These are phyloP conservation scores for Penicillium sp. DNA, from an alignment of 2,329 filamentous ascomycete genomes.

Conservation along the genomic window DNA sequence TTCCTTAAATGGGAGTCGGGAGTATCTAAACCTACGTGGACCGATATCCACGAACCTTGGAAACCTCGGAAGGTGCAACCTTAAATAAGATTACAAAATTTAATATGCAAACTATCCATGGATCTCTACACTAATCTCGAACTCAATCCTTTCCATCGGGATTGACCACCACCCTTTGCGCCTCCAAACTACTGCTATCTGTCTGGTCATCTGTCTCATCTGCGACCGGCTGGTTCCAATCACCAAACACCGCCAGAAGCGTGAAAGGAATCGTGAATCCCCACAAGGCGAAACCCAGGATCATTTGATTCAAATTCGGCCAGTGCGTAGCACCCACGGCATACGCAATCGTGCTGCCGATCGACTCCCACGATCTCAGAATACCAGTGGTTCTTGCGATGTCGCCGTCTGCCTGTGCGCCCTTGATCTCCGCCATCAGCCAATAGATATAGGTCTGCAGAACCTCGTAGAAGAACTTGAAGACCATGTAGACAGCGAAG, in stretches of 20 bases:
- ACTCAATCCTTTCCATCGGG: background rate
- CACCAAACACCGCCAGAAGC: slow-evolving; percentile 17
- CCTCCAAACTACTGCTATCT: slow-evolving; percentile 12
- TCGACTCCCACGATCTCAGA: slow-evolving; percentile 35
- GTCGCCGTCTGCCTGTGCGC: slow-evolving; percentile 32
- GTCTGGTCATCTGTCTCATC: background rate
- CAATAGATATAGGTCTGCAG: slow-evolving; percentile 57
- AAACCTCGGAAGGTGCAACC: background rate
- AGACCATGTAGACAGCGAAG: slow-evolving; percentile 52
- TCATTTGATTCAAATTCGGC: slow-evolving; percentile 34
- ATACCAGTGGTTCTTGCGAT: slow-evolving; percentile 35
- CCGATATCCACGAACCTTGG: no score
- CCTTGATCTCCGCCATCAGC: slow-evolving; percentile 43
- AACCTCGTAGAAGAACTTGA: slow-evolving; percentile 56
- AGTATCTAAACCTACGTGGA: no score
- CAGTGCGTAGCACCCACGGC: slow-evolving; percentile 34
- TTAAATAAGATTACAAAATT: background rate
- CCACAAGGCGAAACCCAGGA: slow-evolving; percentile 33
- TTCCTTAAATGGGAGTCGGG: no score
- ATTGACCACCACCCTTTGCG: slow-evolving; percentile 9
- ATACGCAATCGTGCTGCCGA: slow-evolving; percentile 36
- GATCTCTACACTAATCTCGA: background rate
- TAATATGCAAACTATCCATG: no score
- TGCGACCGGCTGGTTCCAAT: slow-evolving; percentile 13
- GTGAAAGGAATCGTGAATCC: slow-evolving; percentile 28